Evolutionary conservation across 768 basidiomycete species (phyloP), one percentile per base, ranked within the genome.

Genomic region (Clavulina sp.): DNA sequence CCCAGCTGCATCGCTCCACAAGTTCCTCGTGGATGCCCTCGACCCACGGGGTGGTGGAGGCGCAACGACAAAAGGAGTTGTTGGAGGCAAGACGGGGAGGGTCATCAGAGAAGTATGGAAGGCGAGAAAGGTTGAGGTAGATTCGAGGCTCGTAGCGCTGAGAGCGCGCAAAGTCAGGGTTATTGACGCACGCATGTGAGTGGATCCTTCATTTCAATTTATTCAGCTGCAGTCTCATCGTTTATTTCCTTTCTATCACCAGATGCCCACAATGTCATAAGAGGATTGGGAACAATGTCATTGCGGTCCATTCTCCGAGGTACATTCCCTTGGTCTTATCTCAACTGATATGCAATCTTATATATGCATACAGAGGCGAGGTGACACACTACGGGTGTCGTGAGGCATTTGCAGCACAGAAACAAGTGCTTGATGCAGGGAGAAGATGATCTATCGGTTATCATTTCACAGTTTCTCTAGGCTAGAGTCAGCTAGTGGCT

Each of bases 251-350:
- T 43, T 32, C 13, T 26, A 0, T 53, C 51, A 54, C 16, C 57
- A 93, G 91, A 65, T 97, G 92, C 58, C 92, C 92, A 1, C 85
- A 92, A 63, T 96, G 93, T 60, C 85, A 91, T 61, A 96, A 97
- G 60, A 77, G 92, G 16, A 68, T 97, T 23, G 92, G 92, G 4
- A 81, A 80, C 57, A 91, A 86, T 55, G 89, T 92, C 31, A 92
- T 97, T 58, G 88, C 89, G 0, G 85, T 93, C 2, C 92, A 96
- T 70, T 71, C 81, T 5, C 92, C 92, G 36, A 73, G 77, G 87
- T 84, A 59, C 61, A 80, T 59, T 4, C 18, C 2, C 4, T 5
- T 31, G 9, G 18, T 16, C 5, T n/a, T 54, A 18, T 5, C 19
- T 24, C 5, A 19, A 24, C 13, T 55, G 18, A 19, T 29, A 19